Conservation (phyloP, 768 basidiomycete genomes). For the Ramaria sp. region DNA sequence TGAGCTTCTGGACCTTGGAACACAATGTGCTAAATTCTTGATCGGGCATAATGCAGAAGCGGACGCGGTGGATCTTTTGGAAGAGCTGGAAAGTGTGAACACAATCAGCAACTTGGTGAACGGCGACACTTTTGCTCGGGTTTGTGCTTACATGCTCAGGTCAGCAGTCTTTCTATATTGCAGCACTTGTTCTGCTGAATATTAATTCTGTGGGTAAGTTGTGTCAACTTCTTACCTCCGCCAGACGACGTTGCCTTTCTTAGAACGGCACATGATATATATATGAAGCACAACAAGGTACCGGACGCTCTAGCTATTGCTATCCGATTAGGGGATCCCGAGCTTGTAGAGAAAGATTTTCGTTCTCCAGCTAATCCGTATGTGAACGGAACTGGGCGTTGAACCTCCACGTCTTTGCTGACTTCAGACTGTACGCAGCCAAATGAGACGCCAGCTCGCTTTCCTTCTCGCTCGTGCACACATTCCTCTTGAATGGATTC, state of each 20-base stretch:
- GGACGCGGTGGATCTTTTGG: slow-evolving; percentile 91
- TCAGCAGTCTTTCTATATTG: slow-evolving; percentile 24
- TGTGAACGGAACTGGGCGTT: slow-evolving; percentile 20
- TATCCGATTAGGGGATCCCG: slow-evolving; percentile 71
- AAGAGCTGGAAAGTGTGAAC: slow-evolving; percentile 86
- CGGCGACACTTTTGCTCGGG: slow-evolving; percentile 75
- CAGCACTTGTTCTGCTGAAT: slow-evolving; percentile 1
- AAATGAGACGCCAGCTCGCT: slow-evolving; percentile 93
- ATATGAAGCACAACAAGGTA: slow-evolving; percentile 76
- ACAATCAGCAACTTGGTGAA: slow-evolving; percentile 73
- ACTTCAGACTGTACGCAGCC: slow-evolving; percentile 25
- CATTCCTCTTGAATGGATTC: slow-evolving; percentile 83
- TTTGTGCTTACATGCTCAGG: slow-evolving; percentile 96
- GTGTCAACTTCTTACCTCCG: slow-evolving; percentile 81
- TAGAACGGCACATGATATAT: slow-evolving; percentile 79
- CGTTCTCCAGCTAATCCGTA: slow-evolving; percentile 81
- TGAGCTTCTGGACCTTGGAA: slow-evolving; percentile 65
- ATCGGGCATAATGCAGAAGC: slow-evolving; percentile 93
- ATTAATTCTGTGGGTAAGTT: slow-evolving; percentile 32
- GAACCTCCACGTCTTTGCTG: not conserved
- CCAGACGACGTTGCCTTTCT: slow-evolving; percentile 91
- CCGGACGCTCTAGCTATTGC: slow-evolving; percentile 86
- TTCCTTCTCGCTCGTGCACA: slow-evolving; percentile 89
- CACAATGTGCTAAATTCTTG: slow-evolving; percentile 83
- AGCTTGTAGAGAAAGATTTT: slow-evolving; percentile 80